Evolutionary conservation across 768 basidiomycete species (phyloP).

Genomic region (Boletus sp.): DNA sequence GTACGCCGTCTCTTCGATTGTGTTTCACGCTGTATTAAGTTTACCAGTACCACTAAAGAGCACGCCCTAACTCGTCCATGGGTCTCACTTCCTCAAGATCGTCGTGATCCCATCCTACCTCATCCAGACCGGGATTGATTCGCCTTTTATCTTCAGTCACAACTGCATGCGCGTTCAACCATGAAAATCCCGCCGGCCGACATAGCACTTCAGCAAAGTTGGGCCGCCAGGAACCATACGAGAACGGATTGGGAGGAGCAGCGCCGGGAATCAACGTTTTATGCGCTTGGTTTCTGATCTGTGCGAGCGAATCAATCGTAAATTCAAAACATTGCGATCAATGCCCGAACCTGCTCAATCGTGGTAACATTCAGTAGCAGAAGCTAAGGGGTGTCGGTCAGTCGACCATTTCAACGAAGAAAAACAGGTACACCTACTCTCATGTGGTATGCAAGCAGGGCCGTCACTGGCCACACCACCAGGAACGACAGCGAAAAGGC

Average conservation of each 20-base stretch:
- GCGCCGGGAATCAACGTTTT: slow-evolving; percentile 60
- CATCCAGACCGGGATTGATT: slow-evolving; percentile 65
- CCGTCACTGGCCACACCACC: slow-evolving; percentile 80
- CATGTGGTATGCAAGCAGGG: slow-evolving; percentile 79
- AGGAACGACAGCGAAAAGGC: slow-evolving; percentile 69
- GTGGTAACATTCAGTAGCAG: slow-evolving; percentile 86
- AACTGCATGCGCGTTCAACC: slow-evolving; percentile 61
- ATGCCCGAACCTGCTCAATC: slow-evolving; percentile 79
- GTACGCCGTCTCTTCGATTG: neutral
- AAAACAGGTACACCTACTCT: slow-evolving; percentile 51
- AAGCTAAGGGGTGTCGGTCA: slow-evolving; percentile 43
- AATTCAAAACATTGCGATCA: slow-evolving; percentile 9
- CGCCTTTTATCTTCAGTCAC: slow-evolving; percentile 70
- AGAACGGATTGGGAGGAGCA: slow-evolving; percentile 82
- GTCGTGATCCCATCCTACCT: slow-evolving; percentile 26
- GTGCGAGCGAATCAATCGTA: slow-evolving; percentile 9
- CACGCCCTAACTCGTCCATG: slow-evolving; percentile 11
- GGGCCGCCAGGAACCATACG: slow-evolving; percentile 68
- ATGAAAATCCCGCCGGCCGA: slow-evolving; percentile 75
- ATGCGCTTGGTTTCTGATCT: slow-evolving; percentile 88
- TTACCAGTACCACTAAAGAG: neutral
- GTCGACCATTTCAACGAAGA: neutral
- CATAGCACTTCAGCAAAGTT: slow-evolving; percentile 79
- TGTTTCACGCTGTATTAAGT: neutral
- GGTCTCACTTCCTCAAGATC: slow-evolving; percentile 20